Evolutionary conservation across 2,329 filamentous ascomycete genomes (phyloP).

Genomic region (Penicillium decumbens): DNA sequence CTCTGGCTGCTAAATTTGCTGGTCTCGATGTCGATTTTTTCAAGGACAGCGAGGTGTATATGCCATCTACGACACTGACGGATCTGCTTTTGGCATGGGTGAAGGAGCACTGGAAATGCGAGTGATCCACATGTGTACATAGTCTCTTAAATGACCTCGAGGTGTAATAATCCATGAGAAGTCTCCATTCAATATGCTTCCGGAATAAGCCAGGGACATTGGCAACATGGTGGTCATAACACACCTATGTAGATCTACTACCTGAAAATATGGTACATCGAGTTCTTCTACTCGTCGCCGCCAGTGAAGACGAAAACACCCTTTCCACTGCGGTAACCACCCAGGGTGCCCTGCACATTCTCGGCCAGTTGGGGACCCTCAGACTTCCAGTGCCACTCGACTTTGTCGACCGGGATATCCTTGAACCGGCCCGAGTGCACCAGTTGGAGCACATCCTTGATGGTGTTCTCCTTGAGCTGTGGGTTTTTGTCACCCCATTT

Average conservation of each 20-base stretch:
- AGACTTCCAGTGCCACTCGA: constrained; percentile 79
- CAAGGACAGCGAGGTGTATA: constrained; percentile 50
- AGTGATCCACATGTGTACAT: constrained; percentile 4
- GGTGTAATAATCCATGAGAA: neutral
- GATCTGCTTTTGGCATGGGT: constrained; percentile 59
- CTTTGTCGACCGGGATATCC: constrained; percentile 75
- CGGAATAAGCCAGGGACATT: neutral
- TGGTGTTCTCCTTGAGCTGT: constrained; percentile 68
- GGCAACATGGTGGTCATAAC: neutral
- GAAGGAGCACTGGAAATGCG: constrained; percentile 50
- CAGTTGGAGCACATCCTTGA: constrained; percentile 77
- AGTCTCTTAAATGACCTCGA: neutral
- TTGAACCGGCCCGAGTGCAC: constrained; percentile 71
- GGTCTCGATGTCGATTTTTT: constrained; percentile 48
- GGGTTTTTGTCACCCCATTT: constrained; percentile 76
- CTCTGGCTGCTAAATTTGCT: constrained; percentile 65
- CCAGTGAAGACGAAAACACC: constrained; percentile 77
- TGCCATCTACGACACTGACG: constrained; percentile 53
- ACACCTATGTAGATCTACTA: neutral
- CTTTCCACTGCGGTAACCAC: constrained; percentile 82
- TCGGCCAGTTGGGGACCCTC: constrained; percentile 62
- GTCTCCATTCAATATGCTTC: neutral
- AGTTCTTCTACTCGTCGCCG: constrained; percentile 26
- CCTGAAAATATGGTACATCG: constrained; percentile 16
- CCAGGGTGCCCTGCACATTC: constrained; percentile 75